These are phyloP conservation scores for Thraustochytrium sp. DNA, from an alignment of 352 stramenopile genomes.

Conservation along the genomic window DNA sequence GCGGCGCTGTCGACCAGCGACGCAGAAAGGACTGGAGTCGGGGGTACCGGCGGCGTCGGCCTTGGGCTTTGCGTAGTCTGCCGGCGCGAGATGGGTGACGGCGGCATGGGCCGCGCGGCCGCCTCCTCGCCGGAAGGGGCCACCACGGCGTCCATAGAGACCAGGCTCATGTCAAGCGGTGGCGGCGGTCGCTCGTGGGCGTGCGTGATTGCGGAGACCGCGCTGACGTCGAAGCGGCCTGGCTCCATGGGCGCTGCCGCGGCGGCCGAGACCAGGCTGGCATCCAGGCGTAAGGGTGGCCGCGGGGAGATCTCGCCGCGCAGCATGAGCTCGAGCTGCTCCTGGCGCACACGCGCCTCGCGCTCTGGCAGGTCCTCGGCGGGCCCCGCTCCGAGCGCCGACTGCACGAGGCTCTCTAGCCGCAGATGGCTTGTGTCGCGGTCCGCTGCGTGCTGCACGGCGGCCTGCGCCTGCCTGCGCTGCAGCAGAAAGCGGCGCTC, in stretches of 20 bases:
- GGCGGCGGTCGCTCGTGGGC: too few species aligned
- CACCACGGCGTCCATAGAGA: too few species aligned
- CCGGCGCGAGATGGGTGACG: too few species aligned
- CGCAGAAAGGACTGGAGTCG: too few species aligned
- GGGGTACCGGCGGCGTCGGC: too few species aligned
- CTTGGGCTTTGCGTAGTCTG: too few species aligned
- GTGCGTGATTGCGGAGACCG: too few species aligned
- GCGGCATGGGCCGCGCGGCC: too few species aligned
- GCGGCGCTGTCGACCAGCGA: too few species aligned
- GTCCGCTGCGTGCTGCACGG: not conserved
- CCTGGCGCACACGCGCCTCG: not conserved
- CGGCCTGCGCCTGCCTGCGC: not conserved
- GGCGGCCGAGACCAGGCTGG: not conserved
- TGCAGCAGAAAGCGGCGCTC: not conserved
- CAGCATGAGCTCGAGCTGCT: slow-evolving; percentile 35
- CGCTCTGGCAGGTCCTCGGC: not conserved
- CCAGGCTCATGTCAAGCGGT: too few species aligned
- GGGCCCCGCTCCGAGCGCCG: not conserved
- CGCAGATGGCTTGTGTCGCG: not conserved
- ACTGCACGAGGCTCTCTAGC: not conserved
- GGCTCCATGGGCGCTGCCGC: not conserved
- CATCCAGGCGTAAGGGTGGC: not conserved
- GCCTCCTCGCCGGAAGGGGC: too few species aligned
- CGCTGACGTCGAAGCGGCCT: too few species aligned
- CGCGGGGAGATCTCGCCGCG: not conserved